phyloP scores from a whole-genome alignment of 2,329 filamentous ascomycete genomes.

The Colletotrichum orchidophilum region DNA sequence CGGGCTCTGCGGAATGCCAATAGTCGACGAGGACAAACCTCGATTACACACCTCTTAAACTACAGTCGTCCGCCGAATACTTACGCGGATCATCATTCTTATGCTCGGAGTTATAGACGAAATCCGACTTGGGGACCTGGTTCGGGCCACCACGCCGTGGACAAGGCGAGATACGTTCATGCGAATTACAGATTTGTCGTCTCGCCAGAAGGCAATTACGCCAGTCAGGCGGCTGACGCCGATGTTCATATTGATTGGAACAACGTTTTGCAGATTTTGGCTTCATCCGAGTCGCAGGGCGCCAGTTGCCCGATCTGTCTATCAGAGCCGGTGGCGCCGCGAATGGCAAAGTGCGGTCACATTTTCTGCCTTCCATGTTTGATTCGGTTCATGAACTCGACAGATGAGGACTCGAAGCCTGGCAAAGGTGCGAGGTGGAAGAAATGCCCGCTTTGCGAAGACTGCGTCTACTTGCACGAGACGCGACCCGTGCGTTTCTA shows the following conservation, averaged over 20 bases:
- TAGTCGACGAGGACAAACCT: constrained; percentile 90
- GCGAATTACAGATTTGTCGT: constrained; percentile 98
- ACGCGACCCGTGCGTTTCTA: constrained; percentile 92
- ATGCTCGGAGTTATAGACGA: constrained; percentile 69
- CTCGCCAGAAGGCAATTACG: constrained; percentile 81
- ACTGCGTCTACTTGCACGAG: constrained; percentile 91
- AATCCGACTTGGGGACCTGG: constrained; percentile 86
- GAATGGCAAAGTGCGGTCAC: constrained; percentile 97
- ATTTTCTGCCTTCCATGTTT: constrained; percentile 96
- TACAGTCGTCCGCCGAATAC: constrained; percentile 83
- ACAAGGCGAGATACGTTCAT: constrained; percentile 91
- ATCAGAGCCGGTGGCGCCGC: constrained; percentile 88
- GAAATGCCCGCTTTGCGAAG: constrained; percentile 96
- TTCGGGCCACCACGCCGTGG: constrained; percentile 87
- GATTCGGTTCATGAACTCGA: constrained; percentile 94
- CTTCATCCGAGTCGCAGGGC: constrained; percentile 87
- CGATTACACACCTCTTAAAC: constrained; percentile 96
- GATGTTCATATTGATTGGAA: constrained; percentile 93
- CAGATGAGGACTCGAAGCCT: constrained; percentile 72
- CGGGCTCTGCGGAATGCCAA: constrained; percentile 65
- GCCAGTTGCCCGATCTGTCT: constrained; percentile 95
- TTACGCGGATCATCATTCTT: constrained; percentile 63
- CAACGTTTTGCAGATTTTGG: constrained; percentile 89
- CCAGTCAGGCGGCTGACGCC: constrained; percentile 82
- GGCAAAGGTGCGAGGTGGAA: constrained; percentile 84